A percentile compares a stretch with the other conserved stretches of the same genome.
phyloP scores from a whole-genome alignment of 371 early-diverging fungal genomes.

The Lichtheimia ramosa region DNA sequence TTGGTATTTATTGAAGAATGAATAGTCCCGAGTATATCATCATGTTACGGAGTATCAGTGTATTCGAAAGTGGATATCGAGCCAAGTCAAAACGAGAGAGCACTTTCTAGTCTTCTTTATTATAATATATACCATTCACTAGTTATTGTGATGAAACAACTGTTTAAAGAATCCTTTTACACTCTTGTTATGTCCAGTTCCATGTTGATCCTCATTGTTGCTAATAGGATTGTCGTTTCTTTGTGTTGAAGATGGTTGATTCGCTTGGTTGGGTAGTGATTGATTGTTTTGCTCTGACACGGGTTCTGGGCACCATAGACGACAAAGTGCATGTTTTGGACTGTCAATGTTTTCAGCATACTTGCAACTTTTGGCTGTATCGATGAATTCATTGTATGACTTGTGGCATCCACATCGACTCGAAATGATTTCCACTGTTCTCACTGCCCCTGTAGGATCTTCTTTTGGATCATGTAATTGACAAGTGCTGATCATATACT shows the following conservation, averaged over 20 bases:
- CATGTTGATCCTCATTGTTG: too few species aligned
- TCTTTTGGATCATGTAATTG: conserved; percentile 11
- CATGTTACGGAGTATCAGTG: conserved; percentile 64
- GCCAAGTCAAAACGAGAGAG: conserved; percentile 28
- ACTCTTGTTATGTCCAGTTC: too few species aligned
- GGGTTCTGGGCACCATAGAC: conserved; percentile 21
- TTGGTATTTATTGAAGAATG: neutral
- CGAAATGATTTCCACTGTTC: conserved; percentile 23
- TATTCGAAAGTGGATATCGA: conserved; percentile 59
- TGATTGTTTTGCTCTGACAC: too few species aligned
- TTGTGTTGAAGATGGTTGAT: too few species aligned
- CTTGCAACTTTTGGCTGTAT: conserved; percentile 17
- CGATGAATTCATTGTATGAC: conserved; percentile 16
- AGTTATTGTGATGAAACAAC: too few species aligned
- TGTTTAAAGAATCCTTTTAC: too few species aligned
- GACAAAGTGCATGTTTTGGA: conserved; percentile 27
- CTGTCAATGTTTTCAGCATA: conserved; percentile 26
- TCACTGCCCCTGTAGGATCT: conserved; percentile 33
- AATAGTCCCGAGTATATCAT: conserved; percentile 64
- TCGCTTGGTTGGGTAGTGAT: too few species aligned
- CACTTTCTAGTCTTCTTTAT: conserved; percentile 30
- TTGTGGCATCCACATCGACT: conserved; percentile 10
- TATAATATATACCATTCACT: too few species aligned
- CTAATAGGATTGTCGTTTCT: too few species aligned
- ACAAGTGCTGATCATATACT: conserved; percentile 17